Evolutionary conservation across 2,329 filamentous ascomycete species (phyloP).

Genomic region (Colletotrichum coccodes): DNA sequence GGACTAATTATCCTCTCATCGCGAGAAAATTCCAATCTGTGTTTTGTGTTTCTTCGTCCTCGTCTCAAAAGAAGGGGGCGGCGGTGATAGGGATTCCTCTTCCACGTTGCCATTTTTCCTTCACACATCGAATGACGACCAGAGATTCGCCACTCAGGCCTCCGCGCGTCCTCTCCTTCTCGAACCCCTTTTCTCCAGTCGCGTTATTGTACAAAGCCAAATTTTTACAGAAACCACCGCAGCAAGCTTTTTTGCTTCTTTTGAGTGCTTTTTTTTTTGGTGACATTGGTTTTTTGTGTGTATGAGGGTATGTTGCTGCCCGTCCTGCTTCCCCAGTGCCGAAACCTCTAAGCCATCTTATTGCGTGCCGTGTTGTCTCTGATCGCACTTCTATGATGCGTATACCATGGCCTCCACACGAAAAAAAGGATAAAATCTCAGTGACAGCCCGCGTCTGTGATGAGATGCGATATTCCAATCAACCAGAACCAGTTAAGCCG

Average conservation of each 20-base stretch:
- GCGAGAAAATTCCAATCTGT: conserved; percentile 31
- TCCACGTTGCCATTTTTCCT: background rate
- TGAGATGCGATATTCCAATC: conserved; percentile 31
- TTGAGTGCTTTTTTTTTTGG: conserved; percentile 9
- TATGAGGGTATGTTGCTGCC: conserved; percentile 2
- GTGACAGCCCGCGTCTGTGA: conserved; percentile 36
- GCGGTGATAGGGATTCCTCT: conserved; percentile 1
- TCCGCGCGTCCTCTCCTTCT: background rate
- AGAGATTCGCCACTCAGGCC: background rate
- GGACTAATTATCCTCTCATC: conserved; percentile 8
- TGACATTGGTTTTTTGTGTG: background rate
- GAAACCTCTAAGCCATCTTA: conserved; percentile 20
- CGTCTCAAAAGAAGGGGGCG: conserved; percentile 3
- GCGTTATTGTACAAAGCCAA: conserved; percentile 33
- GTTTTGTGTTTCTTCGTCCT: conserved; percentile 9
- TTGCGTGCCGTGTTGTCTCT: conserved; percentile 17
- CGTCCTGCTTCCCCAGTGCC: conserved; percentile 3
- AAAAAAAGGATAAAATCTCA: conserved; percentile 17
- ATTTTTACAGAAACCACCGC: conserved; percentile 34
- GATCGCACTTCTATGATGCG: conserved; percentile 34
- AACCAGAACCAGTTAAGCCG: conserved; percentile 27
- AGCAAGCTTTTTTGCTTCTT: conserved; percentile 15
- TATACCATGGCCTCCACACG: conserved; percentile 12
- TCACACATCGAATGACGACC: conserved; percentile 10
- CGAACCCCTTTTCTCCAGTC: background rate